Evolutionary conservation across 495 filamentous ascomycete species (phyloP).

Genomic region (Amphirosellinia nigrospora): DNA sequence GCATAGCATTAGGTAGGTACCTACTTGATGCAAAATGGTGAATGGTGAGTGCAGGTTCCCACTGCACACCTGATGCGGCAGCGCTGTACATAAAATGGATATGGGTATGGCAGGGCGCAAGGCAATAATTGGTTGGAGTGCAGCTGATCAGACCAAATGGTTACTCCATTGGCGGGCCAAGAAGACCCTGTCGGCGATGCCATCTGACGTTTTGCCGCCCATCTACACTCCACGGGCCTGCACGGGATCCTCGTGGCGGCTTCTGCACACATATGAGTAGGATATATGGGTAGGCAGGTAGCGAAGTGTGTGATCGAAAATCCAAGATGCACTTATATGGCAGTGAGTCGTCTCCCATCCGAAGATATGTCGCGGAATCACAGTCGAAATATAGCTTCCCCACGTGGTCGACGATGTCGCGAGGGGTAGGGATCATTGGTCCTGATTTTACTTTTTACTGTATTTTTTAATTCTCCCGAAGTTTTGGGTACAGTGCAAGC

Average conservation of each 20-base stretch:
- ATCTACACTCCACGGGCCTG: constrained; percentile 15
- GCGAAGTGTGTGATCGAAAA: constrained; percentile 1
- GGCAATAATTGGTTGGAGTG: constrained; percentile 23
- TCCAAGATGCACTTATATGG: too few species aligned
- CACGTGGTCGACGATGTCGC: neutral
- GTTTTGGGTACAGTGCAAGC: neutral
- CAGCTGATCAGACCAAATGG: constrained; percentile 23
- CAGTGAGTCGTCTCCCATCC: neutral
- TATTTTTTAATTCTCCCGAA: neutral
- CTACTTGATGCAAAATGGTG: constrained; percentile 20
- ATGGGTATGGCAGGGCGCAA: neutral
- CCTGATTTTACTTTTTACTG: neutral
- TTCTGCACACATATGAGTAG: constrained; percentile 1
- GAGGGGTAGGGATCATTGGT: neutral
- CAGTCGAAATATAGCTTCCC: neutral
- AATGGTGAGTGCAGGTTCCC: constrained; percentile 20
- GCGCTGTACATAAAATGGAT: neutral
- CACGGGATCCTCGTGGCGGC: constrained; percentile 17
- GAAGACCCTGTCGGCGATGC: constrained; percentile 16
- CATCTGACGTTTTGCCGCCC: constrained; percentile 31
- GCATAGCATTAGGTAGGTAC: constrained; percentile 16
- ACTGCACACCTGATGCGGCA: constrained; percentile 13
- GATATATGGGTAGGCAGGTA: constrained; percentile 4
- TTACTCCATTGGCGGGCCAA: constrained; percentile 21
- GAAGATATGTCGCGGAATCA: neutral